Percentiles rank a stretch among this genome's conserved stretches.
phyloP scores from a whole-genome alignment of 2,329 filamentous ascomycete genomes.

The Phyllosticta citriasiana region DNA sequence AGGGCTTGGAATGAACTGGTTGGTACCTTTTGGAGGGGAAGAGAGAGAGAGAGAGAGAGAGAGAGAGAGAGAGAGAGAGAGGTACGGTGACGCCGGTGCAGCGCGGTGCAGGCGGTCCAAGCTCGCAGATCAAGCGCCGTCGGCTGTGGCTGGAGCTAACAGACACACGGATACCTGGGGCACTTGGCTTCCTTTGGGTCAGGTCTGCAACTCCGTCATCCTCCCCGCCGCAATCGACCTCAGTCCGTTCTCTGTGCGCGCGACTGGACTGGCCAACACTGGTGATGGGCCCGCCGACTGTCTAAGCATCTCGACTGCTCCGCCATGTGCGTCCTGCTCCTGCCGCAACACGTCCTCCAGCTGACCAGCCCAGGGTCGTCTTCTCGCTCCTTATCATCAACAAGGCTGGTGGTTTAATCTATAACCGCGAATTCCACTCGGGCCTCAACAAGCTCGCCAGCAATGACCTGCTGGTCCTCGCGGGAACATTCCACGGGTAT shows the following conservation, averaged over 20 bases:
- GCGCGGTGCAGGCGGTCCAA: not conserved
- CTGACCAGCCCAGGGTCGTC: slow-evolving; percentile 58
- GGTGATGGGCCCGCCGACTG: slow-evolving; percentile 3
- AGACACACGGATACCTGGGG: no score
- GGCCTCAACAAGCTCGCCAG: slow-evolving; percentile 79
- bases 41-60: no score
- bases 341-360: not conserved
- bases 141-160: slow-evolving; percentile 3
- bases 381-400: slow-evolving; percentile 96
- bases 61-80: not conserved
- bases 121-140: not conserved
- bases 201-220: not conserved
- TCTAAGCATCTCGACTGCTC: not conserved
- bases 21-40: not conserved
- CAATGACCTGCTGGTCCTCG: slow-evolving; percentile 94
- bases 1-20: not conserved
- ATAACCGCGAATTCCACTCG: slow-evolving; percentile 87
- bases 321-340: slow-evolving; percentile 7
- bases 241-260: not conserved
- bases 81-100: not conserved
- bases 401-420: slow-evolving; percentile 93
- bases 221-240: not conserved
- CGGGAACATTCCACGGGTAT: slow-evolving; percentile 93
- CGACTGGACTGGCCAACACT: not conserved
- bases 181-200: no score